These are phyloP conservation scores for Corniculantispora saksenae DNA, from an alignment of 2,329 filamentous ascomycete genomes.

Conservation along the genomic window DNA sequence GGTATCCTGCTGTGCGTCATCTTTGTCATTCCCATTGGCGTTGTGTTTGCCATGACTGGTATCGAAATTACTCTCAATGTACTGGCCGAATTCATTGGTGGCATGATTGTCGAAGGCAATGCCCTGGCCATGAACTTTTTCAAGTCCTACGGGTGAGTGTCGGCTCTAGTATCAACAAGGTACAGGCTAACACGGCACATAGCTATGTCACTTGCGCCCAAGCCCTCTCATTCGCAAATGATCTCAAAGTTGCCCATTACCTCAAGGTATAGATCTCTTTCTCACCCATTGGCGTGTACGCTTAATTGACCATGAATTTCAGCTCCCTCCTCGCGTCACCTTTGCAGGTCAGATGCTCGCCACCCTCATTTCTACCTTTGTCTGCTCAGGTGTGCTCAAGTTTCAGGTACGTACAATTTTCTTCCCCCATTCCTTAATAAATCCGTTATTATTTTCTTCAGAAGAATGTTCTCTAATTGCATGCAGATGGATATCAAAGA, in stretches of 20 bases:
- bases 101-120: constrained; percentile 34
- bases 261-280: too few species aligned
- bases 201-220: too few species aligned
- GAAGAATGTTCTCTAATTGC: too few species aligned
- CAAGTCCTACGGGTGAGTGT: constrained; percentile 49
- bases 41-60: constrained; percentile 43
- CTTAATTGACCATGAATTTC: too few species aligned
- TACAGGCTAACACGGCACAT: constrained; percentile 36
- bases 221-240: too few species aligned
- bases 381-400: constrained; percentile 42
- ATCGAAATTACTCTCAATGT: constrained; percentile 49
- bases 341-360: constrained; percentile 42
- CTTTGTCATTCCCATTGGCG: constrained; percentile 42
- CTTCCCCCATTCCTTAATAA: too few species aligned
- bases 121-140: constrained; percentile 56
- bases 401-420: constrained; percentile 37
- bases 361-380: constrained; percentile 40
- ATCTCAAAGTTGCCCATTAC: too few species aligned
- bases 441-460: too few species aligned
- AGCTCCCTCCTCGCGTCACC: constrained; percentile 35
- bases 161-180: constrained; percentile 42
- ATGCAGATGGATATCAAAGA: constrained; percentile 49
- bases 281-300: too few species aligned
- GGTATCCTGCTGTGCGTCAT: constrained; percentile 39
- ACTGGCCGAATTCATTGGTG: constrained; percentile 42